Conservation (phyloP, 768 basidiomycete species). For the Cystobasidium tubakii region DNA sequence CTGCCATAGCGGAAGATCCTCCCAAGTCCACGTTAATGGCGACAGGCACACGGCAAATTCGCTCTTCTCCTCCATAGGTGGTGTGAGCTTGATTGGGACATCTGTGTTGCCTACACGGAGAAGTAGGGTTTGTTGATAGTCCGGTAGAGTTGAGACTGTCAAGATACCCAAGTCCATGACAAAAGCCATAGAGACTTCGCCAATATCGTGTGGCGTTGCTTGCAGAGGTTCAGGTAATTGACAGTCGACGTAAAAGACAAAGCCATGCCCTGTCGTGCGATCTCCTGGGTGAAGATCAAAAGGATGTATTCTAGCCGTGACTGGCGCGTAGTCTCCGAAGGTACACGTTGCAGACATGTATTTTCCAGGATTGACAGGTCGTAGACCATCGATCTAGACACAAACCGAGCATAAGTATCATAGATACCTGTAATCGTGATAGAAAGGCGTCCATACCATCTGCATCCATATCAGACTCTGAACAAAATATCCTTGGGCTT, state of each 20-base stretch:
- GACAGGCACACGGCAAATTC: conserved; percentile 24
- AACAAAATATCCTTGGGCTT: conserved; percentile 17
- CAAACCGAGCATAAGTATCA: neutral
- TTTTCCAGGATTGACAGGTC: conserved; percentile 18
- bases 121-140: neutral
- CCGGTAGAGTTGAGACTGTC: neutral
- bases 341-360: conserved; percentile 9
- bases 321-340: neutral
- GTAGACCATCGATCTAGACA: conserved; percentile 4
- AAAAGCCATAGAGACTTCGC: neutral
- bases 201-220: neutral
- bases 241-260: conserved; percentile 24
- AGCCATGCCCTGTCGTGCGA: conserved; percentile 9
- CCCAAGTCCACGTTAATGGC: neutral
- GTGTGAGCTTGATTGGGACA: conserved; percentile 9
- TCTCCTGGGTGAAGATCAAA: conserved; percentile 14
- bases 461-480: conserved; percentile 28
- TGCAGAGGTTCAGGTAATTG: conserved; percentile 5
- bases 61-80: conserved; percentile 4
- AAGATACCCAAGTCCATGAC: conserved; percentile 5
- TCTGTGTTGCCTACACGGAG: neutral
- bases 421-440: neutral
- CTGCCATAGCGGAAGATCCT: conserved; percentile 6
- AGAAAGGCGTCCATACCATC: neutral
- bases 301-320: neutral